These are phyloP conservation scores for Oxytropis ochrocephala DNA, from an alignment of 306 rosid species.

Conservation along the genomic window DNA sequence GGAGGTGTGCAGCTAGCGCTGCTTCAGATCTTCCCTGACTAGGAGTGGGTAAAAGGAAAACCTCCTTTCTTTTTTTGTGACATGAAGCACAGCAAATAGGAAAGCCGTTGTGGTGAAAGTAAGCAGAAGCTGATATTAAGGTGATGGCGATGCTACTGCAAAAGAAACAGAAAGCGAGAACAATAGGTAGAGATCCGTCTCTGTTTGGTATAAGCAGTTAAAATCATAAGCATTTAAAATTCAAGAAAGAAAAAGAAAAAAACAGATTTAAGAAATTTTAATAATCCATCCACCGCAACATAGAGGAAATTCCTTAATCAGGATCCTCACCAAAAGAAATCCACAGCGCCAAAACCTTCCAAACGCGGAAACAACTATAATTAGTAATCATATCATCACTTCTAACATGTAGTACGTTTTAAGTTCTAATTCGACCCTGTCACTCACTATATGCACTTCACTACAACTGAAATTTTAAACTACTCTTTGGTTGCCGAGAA, in stretches of 20 bases:
- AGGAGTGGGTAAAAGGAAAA: conserved; percentile 45
- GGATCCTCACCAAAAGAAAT: conserved; percentile 93
- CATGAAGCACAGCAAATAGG: conserved; percentile 26
- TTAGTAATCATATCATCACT: conserved; percentile 16
- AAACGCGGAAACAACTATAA: conserved; percentile 20
- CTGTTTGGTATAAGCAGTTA: conserved; percentile 31
- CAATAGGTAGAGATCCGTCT: conserved; percentile 84
- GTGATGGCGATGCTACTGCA: conserved; percentile 58
- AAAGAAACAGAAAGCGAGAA: conserved; percentile 58
- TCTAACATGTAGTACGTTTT: background rate
- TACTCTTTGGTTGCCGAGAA: conserved; percentile 43
- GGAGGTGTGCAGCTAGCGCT: conserved; percentile 49
- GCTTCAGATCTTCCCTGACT: conserved; percentile 85
- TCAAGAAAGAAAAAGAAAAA: background rate
- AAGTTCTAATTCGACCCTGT: background rate
- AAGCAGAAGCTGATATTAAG: conserved; percentile 34
- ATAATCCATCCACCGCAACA: conserved; percentile 56
- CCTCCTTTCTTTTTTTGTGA: conserved; percentile 42
- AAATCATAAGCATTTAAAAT: conserved; percentile 30
- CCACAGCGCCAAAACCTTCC: conserved; percentile 77
- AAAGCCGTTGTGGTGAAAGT: conserved; percentile 51
- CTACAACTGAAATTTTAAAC: background rate
- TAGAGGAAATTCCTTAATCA: conserved; percentile 65
- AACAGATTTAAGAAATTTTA: conserved; percentile 16
- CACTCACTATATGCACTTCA: conserved; percentile 1